Conservation (phyloP, 768 basidiomycete genomes). For the Russula vinacea region DNA sequence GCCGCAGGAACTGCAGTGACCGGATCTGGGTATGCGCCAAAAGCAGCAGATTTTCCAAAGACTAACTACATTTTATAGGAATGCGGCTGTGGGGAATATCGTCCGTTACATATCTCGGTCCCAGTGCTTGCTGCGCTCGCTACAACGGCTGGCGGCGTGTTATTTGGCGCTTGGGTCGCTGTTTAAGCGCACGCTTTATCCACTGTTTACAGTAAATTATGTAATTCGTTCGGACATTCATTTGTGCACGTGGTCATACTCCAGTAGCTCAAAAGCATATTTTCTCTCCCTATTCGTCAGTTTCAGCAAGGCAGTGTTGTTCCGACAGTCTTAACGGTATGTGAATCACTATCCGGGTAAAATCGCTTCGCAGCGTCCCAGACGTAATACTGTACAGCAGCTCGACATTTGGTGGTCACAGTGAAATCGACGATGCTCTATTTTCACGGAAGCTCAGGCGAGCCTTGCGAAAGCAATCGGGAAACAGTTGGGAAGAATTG, state of each 20-base stretch:
- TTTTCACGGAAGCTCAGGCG: too few species aligned
- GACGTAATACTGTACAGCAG: too few species aligned
- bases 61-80: not conserved
- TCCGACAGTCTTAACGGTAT: too few species aligned
- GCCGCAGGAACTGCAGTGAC: conserved; percentile 7
- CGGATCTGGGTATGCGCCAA: not conserved
- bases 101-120: not conserved
- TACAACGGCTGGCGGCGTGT: conserved; percentile 20
- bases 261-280: too few species aligned
- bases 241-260: not conserved
- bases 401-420: not conserved
- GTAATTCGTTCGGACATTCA: not conserved
- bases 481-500: not conserved
- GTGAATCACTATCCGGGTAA: too few species aligned
- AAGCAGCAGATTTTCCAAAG: not conserved
- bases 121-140: conserved; percentile 23
- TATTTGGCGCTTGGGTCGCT: conserved; percentile 26
- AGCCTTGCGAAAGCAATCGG: not conserved
- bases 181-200: not conserved
- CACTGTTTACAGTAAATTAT: not conserved
- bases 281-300: too few species aligned
- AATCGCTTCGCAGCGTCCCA: too few species aligned
- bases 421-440: not conserved
- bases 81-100: conserved; percentile 13
- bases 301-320: too few species aligned